These are phyloP conservation scores for Xylaria sp. DNA, from an alignment of 2,329 filamentous ascomycete species.

Conservation along the genomic window DNA sequence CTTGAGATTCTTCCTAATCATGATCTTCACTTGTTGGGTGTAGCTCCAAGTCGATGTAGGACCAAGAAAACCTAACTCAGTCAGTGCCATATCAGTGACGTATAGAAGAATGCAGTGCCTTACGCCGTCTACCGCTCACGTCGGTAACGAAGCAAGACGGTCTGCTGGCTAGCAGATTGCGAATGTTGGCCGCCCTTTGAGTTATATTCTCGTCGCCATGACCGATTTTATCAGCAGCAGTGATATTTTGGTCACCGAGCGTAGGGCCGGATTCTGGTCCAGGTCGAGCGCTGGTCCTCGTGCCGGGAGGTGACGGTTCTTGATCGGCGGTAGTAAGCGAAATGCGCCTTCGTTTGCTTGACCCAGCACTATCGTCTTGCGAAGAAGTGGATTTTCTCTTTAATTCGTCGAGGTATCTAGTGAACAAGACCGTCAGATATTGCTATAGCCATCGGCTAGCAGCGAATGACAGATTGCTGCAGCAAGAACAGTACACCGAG, in stretches of 20 bases:
- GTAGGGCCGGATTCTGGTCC: neutral
- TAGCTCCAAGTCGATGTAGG: constrained; percentile 25
- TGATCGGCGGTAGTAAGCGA: neutral
- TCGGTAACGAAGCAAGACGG: constrained; percentile 19
- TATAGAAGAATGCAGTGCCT: neutral
- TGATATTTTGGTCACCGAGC: neutral
- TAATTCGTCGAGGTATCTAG: constrained; percentile 19
- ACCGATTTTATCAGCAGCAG: neutral
- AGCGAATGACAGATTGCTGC: no score
- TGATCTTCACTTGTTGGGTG: constrained; percentile 14
- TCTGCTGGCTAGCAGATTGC: constrained; percentile 20
- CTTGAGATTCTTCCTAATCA: constrained; percentile 21
- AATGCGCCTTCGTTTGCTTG: neutral
- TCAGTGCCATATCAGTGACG: neutral
- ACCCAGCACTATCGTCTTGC: neutral
- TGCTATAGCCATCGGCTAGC: no score
- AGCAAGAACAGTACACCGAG: neutral
- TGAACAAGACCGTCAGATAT: neutral
- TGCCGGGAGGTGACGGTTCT: neutral
- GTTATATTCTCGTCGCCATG: neutral
- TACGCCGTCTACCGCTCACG: constrained; percentile 9
- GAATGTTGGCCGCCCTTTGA: constrained; percentile 2
- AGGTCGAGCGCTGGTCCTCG: neutral
- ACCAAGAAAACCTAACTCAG: constrained; percentile 14
- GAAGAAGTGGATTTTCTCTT: constrained; percentile 21